Percentiles rank a stretch among this genome's conserved stretches.
Evolutionary conservation across 768 basidiomycete genomes (phyloP).

Genomic region (Trametes maxima): DNA sequence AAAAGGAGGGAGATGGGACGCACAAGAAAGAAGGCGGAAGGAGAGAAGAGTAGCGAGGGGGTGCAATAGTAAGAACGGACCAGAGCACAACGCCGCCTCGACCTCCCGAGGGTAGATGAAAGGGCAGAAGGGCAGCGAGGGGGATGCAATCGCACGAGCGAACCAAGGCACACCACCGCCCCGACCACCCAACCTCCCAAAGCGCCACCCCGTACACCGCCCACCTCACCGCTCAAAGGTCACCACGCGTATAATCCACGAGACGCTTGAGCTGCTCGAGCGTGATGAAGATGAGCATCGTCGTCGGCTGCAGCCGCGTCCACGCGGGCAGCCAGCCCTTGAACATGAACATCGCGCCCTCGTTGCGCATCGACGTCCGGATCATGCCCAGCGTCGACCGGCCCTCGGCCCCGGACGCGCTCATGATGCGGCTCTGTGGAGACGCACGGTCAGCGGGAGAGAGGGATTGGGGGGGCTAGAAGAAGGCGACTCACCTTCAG

Average conservation of each 20-base stretch:
- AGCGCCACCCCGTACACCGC: no score
- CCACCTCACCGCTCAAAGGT: neutral
- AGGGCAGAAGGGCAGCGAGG: neutral
- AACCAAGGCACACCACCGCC: no score
- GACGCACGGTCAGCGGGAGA: neutral
- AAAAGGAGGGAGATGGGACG: neutral
- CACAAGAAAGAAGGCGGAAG: neutral
- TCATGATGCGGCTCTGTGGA: constrained; percentile 80
- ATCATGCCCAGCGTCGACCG: constrained; percentile 77
- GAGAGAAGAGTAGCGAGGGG: neutral
- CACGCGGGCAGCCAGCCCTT: constrained; percentile 91
- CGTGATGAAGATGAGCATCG: constrained; percentile 85
- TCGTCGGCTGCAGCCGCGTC: constrained; percentile 84
- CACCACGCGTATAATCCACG: constrained; percentile 55
- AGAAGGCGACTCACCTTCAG: constrained; percentile 53
- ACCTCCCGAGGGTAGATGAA: no score
- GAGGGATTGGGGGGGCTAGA: neutral
- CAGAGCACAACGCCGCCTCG: no score
- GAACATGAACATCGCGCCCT: constrained; percentile 90
- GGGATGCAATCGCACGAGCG: no score
- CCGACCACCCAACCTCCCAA: no score
- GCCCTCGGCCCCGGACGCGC: constrained; percentile 74
- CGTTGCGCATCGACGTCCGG: constrained; percentile 62
- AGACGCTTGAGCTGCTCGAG: constrained; percentile 78
- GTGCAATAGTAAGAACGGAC: no score